Conservation (phyloP, 352 stramenopile genomes). For the Halophytophthora polymorphica region DNA sequence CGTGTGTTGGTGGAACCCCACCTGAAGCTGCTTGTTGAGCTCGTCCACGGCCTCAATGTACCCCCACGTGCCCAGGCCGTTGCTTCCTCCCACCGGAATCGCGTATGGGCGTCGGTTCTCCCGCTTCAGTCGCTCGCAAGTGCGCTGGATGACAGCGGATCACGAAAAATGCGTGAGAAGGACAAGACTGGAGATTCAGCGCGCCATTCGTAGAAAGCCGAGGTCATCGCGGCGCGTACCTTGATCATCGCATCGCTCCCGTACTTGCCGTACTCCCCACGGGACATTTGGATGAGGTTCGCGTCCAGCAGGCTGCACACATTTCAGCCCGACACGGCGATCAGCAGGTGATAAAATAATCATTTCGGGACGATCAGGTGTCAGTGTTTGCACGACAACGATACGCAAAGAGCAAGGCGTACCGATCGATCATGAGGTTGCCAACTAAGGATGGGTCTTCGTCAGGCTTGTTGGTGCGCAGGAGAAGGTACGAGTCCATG, state of each 20-base stretch:
- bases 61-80: constrained; percentile 91
- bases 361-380: no score
- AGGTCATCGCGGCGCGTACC: constrained; percentile 20
- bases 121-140: constrained; percentile 53
- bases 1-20: constrained; percentile 3
- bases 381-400: constrained; percentile 1
- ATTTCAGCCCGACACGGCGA: neutral
- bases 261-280: constrained; percentile 75
- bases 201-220: neutral
- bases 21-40: constrained; percentile 72
- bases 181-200: neutral
- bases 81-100: constrained; percentile 89
- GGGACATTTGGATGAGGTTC: constrained; percentile 76
- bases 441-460: constrained; percentile 66
- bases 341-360: no score
- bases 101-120: constrained; percentile 69
- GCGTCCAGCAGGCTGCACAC: constrained; percentile 62
- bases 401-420: constrained; percentile 2
- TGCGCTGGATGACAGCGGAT: constrained; percentile 23
- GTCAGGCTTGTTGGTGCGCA: constrained; percentile 78
- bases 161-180: neutral
- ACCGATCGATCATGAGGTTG: constrained; percentile 79
- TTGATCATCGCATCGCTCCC: constrained; percentile 81
- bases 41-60: constrained; percentile 93
- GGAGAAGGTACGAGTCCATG: constrained; percentile 89